Conservation (phyloP, 441 rosid species). For the Erodium texanum region DNA sequence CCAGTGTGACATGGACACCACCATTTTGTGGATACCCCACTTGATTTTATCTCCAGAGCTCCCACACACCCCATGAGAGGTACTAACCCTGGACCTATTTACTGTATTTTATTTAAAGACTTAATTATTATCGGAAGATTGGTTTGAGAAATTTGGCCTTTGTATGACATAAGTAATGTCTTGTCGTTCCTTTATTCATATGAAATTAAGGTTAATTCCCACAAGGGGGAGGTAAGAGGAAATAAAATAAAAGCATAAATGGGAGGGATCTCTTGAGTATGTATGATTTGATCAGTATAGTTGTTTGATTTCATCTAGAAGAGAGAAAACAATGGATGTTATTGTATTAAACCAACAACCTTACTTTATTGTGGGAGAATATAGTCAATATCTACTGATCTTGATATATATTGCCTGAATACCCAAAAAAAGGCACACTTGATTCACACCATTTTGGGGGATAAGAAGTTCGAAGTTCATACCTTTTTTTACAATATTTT, state of each 20-base stretch:
- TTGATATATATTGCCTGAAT: not conserved
- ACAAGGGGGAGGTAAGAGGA: not conserved
- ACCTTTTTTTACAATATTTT: not conserved
- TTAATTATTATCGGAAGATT: not conserved
- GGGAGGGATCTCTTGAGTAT: not conserved
- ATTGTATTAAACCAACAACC: not conserved
- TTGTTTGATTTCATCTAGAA: not conserved
- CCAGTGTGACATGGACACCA: conserved; percentile 49
- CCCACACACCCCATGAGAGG: not conserved
- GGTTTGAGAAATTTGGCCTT: not conserved
- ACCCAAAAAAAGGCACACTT: not conserved
- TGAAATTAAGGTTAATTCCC: not conserved
- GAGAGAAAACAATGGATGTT: conserved; percentile 1
- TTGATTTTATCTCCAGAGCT: conserved; percentile 15
- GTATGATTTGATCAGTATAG: not conserved
- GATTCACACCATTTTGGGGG: not conserved
- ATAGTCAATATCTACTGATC: not conserved
- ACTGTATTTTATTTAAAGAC: not conserved
- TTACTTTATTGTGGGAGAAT: not conserved
- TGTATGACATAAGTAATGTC: not conserved
- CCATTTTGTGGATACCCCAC: conserved; percentile 50
- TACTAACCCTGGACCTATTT: conserved; percentile 5
- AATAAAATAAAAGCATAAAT: not conserved
- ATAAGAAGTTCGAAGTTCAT: not conserved
- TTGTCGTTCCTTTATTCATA: not conserved